Evolutionary conservation across 2,329 filamentous ascomycete genomes (phyloP), one percentile per base, ranked within the genome.

Genomic region (Coleophoma cylindrospora): DNA sequence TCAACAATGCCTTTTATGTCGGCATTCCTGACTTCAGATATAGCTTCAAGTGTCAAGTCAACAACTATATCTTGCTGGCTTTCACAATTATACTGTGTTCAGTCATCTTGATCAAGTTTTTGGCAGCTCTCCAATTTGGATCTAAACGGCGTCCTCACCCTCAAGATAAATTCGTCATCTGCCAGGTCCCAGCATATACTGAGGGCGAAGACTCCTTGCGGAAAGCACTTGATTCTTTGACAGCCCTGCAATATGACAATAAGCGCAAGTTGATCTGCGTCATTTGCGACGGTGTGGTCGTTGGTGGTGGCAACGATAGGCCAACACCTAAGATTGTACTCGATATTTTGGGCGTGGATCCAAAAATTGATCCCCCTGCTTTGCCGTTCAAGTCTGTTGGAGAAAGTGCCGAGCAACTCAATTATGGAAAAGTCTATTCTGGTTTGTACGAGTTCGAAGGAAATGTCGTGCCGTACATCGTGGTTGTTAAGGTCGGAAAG

Each of bases 161-260:
- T 36, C 94, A 97, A 68, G 94, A 99, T 70, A 99, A 97, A 67
- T 99, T 99, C 62, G 91, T 99, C 61, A 97, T 99, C 58, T 97
- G 94, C 70, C 91, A 96, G 68, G 91, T 99, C 33, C 94, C 94
- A 10, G 94, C 94, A 5, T 99, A 99, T 65, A 99, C 94, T 0
- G 94, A 99, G 74, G 94, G 91, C 61, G 94, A 99, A 74, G 94
- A 99, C 62, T 92, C 91, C 4, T 75, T 99, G 9, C 80, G 94
- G 49, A 95, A 96, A 65, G 92, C 91, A 47, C 77, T 99, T 2
- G 94, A 99, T 66, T 97, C 94, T 1, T 78, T 97, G 52, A 96
- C 94, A 14, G 90, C 91, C 12, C 79, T 99, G 14, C 87, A 95
- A 59, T 99, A 99, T 61, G 94, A 99, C 71, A 96, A 99, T 72